These are phyloP conservation scores for Ogataea thermomethanolica DNA, from an alignment of 805 yeast species.

Conservation along the genomic window DNA sequence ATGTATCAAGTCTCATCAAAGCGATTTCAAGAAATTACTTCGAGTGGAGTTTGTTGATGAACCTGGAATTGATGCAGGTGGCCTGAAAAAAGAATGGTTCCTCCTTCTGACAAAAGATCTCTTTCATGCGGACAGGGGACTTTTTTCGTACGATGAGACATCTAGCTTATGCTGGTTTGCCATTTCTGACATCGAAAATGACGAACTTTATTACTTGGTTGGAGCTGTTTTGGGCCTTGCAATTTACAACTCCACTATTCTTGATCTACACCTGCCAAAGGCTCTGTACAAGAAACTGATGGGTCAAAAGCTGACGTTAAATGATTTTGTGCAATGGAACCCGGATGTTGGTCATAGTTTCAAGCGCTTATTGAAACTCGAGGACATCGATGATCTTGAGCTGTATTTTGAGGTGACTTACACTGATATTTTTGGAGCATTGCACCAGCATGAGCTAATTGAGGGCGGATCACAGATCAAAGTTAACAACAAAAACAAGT, in stretches of 20 bases:
- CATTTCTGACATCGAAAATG: slow-evolving; percentile 40
- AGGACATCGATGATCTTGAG: slow-evolving; percentile 46
- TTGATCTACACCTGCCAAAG: slow-evolving; percentile 74
- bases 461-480: slow-evolving; percentile 50
- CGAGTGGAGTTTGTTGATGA: slow-evolving; percentile 80
- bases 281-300: slow-evolving; percentile 75
- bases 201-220: slow-evolving; percentile 65
- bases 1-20: slow-evolving; percentile 50
- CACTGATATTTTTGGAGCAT: slow-evolving; percentile 44
- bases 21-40: slow-evolving; percentile 68
- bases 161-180: slow-evolving; percentile 78
- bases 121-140: slow-evolving; percentile 63
- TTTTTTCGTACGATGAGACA: slow-evolving; percentile 64
- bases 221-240: slow-evolving; percentile 91
- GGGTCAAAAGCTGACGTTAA: slow-evolving; percentile 48
- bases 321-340: slow-evolving; percentile 64
- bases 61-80: slow-evolving; percentile 96
- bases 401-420: slow-evolving; percentile 60
- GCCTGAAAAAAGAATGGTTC: slow-evolving; percentile 93
- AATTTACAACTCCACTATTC: slow-evolving; percentile 81
- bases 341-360: slow-evolving; percentile 64
- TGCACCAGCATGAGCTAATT: slow-evolving; percentile 48
- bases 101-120: slow-evolving; percentile 64
- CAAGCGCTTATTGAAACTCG: slow-evolving; percentile 42
- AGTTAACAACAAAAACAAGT: slow-evolving; percentile 60